These are phyloP conservation scores for Quercus phellos DNA, from an alignment of 331 rosid genomes.

Conservation along the genomic window DNA sequence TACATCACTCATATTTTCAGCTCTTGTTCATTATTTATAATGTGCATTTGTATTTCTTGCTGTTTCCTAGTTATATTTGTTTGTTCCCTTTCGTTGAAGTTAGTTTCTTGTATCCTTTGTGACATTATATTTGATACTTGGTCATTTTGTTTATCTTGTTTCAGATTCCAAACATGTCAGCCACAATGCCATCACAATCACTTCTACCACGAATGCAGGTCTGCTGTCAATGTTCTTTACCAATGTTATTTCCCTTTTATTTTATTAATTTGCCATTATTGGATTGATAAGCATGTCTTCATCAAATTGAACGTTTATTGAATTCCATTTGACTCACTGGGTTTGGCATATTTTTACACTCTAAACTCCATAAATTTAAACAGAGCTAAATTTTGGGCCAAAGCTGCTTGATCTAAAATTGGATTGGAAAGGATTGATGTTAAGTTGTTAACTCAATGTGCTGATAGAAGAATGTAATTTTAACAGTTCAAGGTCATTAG, in stretches of 20 bases:
- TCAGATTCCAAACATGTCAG: slow-evolving; percentile 85
- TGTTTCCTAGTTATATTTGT: too few species aligned
- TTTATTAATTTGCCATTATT: background rate
- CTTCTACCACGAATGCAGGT: slow-evolving; percentile 73
- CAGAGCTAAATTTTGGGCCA: background rate
- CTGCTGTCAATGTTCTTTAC: slow-evolving; percentile 23
- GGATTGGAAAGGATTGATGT: background rate
- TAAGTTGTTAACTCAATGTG: background rate
- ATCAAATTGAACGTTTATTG: background rate
- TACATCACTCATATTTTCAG: background rate
- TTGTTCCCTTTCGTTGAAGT: background rate
- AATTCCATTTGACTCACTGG: background rate
- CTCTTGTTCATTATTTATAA: background rate
- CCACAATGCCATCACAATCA: slow-evolving; percentile 69
- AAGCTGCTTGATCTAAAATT: background rate
- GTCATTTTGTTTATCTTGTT: slow-evolving; percentile 11
- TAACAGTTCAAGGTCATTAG: background rate
- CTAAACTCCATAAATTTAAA: background rate
- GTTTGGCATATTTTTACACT: background rate
- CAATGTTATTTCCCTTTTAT: slow-evolving; percentile 4
- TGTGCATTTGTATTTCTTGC: background rate
- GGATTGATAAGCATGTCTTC: background rate
- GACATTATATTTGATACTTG: background rate
- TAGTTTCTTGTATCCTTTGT: background rate
- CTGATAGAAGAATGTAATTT: background rate